Base-by-base conservation (phyloP, 2,329 filamentous ascomycete genomes). In the Hirsutella rhossiliensis region DNA sequence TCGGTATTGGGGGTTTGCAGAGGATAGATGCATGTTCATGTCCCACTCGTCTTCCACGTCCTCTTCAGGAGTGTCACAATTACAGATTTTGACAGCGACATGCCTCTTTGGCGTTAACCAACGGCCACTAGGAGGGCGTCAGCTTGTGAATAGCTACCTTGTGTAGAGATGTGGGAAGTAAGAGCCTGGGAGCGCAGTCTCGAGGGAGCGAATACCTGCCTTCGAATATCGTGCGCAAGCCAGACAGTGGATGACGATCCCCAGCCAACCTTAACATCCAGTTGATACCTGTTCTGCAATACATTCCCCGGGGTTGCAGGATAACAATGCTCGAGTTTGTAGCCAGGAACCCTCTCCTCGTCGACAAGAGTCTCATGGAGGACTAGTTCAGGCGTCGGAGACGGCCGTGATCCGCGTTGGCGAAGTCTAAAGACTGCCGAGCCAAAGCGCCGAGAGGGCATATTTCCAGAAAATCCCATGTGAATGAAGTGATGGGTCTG, bases 171-270 rank as follows among this genome's bases (percentile, higher is more conserved):
- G 23, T 7, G 15, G 11, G n/a, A n/a, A n/a, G n/a, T n/a, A n/a
- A n/a, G n/a, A n/a, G 32, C 11, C 8, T 37, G 32, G 20, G 15
- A 29, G n/a, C 19, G 36, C 28, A 41, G 28, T 41, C 12, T 41
- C 27, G 5, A 40, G 13, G 23, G 8, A n/a, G 23, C 18, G 23
- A 43, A 18, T 46, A 46, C n/a, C n/a, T n/a, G n/a, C 37, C 41
- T 32, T 17, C 17, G 18, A 32, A 31, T 40, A 37, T 50, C 48
- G 43, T 44, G 40, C 15, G 61, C 59, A 27, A 66, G 52, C 62
- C 63, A 66, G 23, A 64, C 62, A 5, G 62, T 66, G 9, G 62
- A 66, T 23, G 52, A 56, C 11, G 57, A 54, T 19, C 62, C 62
- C 49, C 54, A 64, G 20, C 62, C 63, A 42, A 66, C 46, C 49